Conservation (phyloP, 176 grass and related monocot genomes). For the Lolium multiflorum region DNA sequence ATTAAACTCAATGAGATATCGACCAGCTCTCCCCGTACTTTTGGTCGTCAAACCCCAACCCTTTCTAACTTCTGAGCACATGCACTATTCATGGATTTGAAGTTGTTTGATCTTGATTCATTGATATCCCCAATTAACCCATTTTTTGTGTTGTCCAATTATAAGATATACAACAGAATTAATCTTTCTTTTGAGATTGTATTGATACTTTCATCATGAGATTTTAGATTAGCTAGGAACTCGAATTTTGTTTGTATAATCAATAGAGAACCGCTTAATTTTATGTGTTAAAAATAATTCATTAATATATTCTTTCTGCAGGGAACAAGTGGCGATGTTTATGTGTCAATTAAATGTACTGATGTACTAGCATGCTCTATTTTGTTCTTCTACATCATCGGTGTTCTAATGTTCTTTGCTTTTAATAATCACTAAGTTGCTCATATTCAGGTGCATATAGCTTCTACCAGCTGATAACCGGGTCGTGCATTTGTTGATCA, state of each 20-base stretch:
- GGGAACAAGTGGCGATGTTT: background rate
- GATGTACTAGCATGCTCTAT: background rate
- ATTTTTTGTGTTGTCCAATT: too few relatives aligned
- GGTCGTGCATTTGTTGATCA: background rate
- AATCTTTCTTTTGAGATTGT: background rate
- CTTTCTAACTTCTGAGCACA: too few relatives aligned
- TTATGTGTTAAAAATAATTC: background rate
- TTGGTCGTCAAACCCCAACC: too few relatives aligned
- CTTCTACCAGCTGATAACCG: background rate
- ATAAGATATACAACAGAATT: too few relatives aligned
- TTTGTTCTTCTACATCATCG: background rate
- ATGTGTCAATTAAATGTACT: background rate
- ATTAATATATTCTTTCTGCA: background rate
- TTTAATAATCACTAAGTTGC: background rate
- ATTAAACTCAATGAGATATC: too few relatives aligned
- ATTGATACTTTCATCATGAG: background rate
- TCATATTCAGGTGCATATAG: background rate
- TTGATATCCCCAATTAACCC: too few relatives aligned
- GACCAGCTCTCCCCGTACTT: too few relatives aligned
- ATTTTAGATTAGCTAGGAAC: background rate
- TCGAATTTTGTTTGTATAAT: background rate
- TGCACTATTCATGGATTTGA: too few relatives aligned
- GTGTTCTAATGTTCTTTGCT: background rate
- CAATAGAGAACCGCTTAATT: background rate
- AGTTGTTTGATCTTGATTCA: too few relatives aligned